Conservation (phyloP, 176 grass and related monocot genomes). For the Rhynchospora pubera region DNA sequence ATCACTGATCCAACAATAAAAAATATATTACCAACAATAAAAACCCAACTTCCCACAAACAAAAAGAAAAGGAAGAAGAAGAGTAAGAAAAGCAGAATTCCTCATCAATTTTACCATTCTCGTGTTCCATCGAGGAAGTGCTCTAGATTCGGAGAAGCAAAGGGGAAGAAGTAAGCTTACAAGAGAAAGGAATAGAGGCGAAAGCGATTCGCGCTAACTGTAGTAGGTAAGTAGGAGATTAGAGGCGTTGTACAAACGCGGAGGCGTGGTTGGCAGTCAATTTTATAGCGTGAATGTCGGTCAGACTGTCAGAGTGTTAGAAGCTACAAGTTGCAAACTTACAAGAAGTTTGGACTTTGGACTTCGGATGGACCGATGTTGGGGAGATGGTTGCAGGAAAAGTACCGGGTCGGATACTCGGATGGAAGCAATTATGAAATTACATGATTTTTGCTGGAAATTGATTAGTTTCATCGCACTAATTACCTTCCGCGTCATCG, state of each 20-base stretch:
- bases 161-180: neutral
- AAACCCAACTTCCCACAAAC: conserved; percentile 21
- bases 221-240: neutral
- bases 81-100: neutral
- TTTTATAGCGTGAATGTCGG: neutral
- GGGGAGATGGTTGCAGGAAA: too few relatives aligned
- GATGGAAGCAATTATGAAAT: too few relatives aligned
- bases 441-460: too few relatives aligned
- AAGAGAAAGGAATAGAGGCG: neutral
- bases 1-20: conserved; percentile 58
- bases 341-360: too few relatives aligned
- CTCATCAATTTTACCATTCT: conserved; percentile 48
- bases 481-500: too few relatives aligned
- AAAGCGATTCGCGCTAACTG: neutral
- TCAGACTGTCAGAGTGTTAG: neutral
- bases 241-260: neutral
- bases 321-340: too few relatives aligned
- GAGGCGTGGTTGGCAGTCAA: neutral
- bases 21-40: conserved; percentile 16
- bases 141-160: neutral
- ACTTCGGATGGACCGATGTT: too few relatives aligned
- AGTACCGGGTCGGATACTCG: too few relatives aligned
- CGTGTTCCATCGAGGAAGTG: conserved; percentile 41
- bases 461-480: too few relatives aligned
- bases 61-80: neutral